phyloP scores from a whole-genome alignment of 2,329 filamentous ascomycete genomes.

The Aulographum hederae region DNA sequence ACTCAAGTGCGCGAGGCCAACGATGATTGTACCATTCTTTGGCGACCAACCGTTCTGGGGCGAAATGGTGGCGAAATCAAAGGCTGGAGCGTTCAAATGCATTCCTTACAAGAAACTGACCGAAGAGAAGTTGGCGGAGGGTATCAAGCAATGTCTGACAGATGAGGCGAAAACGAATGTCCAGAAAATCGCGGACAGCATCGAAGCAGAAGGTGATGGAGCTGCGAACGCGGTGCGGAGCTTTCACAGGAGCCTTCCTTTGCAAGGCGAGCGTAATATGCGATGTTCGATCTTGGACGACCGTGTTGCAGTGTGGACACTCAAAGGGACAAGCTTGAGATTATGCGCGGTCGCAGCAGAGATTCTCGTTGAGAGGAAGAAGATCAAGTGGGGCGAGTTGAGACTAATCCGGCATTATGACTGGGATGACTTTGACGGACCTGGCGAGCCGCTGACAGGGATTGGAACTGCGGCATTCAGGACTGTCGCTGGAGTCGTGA shows the following conservation, averaged over 20 bases:
- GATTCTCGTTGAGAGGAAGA: constrained; percentile 3
- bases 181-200: constrained; percentile 20
- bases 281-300: constrained; percentile 52
- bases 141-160: constrained; percentile 33
- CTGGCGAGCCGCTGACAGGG: constrained; percentile 22
- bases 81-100: constrained; percentile 43
- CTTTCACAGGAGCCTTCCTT: constrained; percentile 30
- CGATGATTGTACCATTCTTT: constrained; percentile 64
- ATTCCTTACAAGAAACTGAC: constrained; percentile 51
- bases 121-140: constrained; percentile 46
- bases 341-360: constrained; percentile 6
- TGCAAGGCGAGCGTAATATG: constrained; percentile 28
- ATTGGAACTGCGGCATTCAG: constrained; percentile 52
- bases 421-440: constrained; percentile 19
- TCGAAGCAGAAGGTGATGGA: constrained; percentile 34
- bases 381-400: constrained; percentile 4
- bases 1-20: constrained; percentile 51
- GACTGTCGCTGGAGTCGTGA: constrained; percentile 38
- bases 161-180: constrained; percentile 19
- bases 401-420: constrained; percentile 15
- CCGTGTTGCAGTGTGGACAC: constrained; percentile 49
- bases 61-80: constrained; percentile 43
- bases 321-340: constrained; percentile 27
- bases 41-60: constrained; percentile 70
- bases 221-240: constrained; percentile 44